phyloP scores from a whole-genome alignment of 2,329 filamentous ascomycete species.

The Colletotrichum tofieldiae region DNA sequence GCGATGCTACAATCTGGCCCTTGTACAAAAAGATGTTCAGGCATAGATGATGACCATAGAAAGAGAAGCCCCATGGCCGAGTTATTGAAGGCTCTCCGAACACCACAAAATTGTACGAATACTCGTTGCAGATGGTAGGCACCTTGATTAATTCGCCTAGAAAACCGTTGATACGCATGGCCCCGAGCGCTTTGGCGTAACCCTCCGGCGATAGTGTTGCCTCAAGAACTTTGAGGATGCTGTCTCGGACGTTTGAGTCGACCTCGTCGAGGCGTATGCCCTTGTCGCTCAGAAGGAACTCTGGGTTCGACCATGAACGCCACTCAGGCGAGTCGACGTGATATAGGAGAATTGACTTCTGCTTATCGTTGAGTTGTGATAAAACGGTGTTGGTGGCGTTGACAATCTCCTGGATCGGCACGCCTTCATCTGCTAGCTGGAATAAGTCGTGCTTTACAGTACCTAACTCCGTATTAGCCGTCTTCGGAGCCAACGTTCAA shows the following conservation, averaged over 20 bases:
- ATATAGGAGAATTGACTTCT: constrained; percentile 66
- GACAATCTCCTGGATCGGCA: constrained; percentile 73
- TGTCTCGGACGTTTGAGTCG: constrained; percentile 56
- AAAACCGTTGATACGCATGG: constrained; percentile 84
- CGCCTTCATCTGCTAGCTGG: constrained; percentile 73
- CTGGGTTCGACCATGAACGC: constrained; percentile 81
- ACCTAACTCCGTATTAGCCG: constrained; percentile 54
- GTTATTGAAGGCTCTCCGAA: constrained; percentile 74
- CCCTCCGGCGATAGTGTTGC: constrained; percentile 77
- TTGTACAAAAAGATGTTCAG: constrained; percentile 78
- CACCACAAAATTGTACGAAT: constrained; percentile 82
- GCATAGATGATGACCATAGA: constrained; percentile 87
- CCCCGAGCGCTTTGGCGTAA: constrained; percentile 77
- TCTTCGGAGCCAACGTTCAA: constrained; percentile 5
- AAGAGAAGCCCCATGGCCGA: constrained; percentile 78
- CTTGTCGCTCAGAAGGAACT: constrained; percentile 79
- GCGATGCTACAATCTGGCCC: constrained; percentile 77
- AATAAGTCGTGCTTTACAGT: constrained; percentile 69
- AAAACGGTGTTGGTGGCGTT: constrained; percentile 64
- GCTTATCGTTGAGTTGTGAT: constrained; percentile 61
- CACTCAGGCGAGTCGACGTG: constrained; percentile 81
- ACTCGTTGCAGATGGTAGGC: constrained; percentile 78
- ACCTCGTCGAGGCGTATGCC: constrained; percentile 80
- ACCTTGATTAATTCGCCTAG: constrained; percentile 77
- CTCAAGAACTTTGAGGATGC: constrained; percentile 70